These are phyloP conservation scores for Eutypella sp. DNA, from an alignment of 2,329 filamentous ascomycete species.

Conservation along the genomic window DNA sequence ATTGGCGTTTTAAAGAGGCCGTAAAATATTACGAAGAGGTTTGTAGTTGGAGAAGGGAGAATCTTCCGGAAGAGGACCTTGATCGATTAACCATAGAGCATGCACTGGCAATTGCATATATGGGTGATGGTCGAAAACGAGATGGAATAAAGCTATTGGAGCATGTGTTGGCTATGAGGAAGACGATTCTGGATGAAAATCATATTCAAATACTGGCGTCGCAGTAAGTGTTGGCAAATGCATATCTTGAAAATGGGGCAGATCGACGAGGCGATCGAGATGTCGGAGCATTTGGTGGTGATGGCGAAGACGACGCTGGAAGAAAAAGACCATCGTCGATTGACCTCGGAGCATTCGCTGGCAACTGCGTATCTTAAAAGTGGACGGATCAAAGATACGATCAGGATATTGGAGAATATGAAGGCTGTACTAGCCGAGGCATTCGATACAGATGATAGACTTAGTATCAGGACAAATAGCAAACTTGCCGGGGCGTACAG, in stretches of 20 bases:
- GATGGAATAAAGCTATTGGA: no score
- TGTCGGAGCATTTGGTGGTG: neutral
- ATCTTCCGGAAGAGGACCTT: neutral
- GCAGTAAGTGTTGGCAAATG: neutral
- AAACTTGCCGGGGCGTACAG: no score
- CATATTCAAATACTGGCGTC: no score
- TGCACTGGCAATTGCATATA: no score
- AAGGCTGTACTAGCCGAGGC: no score
- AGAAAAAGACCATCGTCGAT: neutral
- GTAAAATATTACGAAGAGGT: constrained; percentile 5
- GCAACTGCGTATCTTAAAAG: neutral
- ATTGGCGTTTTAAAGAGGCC: constrained; percentile 16
- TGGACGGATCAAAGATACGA: constrained; percentile 6
- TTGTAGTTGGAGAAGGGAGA: constrained; percentile 2
- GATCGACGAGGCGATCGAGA: neutral
- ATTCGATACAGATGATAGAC: no score
- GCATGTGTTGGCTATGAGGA: no score
- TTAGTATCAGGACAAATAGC: no score
- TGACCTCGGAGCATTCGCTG: neutral
- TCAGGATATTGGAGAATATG: constrained; percentile 4
- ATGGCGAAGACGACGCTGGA: neutral
- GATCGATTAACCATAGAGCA: neutral
- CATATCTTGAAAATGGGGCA: neutral
- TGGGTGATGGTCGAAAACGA: no score
- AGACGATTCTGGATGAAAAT: no score